Conservation (phyloP, 1,139 yeast genomes). For the Lodderomyces parapsilosis region DNA sequence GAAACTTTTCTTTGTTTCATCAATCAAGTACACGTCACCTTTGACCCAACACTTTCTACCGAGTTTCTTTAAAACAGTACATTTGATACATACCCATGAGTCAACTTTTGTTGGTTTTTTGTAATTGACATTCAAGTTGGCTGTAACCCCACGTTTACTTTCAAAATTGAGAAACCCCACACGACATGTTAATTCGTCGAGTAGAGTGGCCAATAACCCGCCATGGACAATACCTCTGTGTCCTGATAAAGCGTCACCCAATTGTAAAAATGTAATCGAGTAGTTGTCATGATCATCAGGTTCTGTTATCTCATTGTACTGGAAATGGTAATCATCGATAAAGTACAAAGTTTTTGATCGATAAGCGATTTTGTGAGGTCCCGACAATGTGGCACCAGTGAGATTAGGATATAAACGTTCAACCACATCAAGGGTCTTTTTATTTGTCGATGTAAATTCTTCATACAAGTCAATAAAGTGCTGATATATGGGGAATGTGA, state of each 20-base stretch:
- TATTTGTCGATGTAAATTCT: slow-evolving; percentile 9
- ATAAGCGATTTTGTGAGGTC: slow-evolving; percentile 34
- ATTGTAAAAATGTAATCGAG: slow-evolving; percentile 40
- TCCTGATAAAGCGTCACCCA: slow-evolving; percentile 48
- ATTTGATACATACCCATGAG: slow-evolving; percentile 34
- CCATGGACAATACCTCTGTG: slow-evolving; percentile 57
- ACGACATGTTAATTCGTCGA: slow-evolving; percentile 55
- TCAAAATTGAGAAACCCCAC: slow-evolving; percentile 49
- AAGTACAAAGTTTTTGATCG: slow-evolving; percentile 38
- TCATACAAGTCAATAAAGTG: slow-evolving; percentile 5
- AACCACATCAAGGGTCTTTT: slow-evolving; percentile 8
- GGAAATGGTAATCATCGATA: slow-evolving; percentile 30
- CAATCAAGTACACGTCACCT: slow-evolving; percentile 32
- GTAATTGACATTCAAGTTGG: slow-evolving; percentile 44
- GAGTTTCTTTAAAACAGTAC: slow-evolving; percentile 29
- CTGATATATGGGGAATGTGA: slow-evolving; percentile 5
- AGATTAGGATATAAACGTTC: slow-evolving; percentile 26
- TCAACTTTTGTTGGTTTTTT: slow-evolving; percentile 38
- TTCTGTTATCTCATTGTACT: slow-evolving; percentile 8
- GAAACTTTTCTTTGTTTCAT: slow-evolving; percentile 14
- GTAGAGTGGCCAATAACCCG: slow-evolving; percentile 51
- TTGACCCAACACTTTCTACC: slow-evolving; percentile 47
- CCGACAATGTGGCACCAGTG: slow-evolving; percentile 37
- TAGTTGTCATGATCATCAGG: slow-evolving; percentile 18
- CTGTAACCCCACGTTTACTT: slow-evolving; percentile 45